Evolutionary conservation across 495 filamentous ascomycete genomes (phyloP).

Genomic region (Penicillium arizonense): DNA sequence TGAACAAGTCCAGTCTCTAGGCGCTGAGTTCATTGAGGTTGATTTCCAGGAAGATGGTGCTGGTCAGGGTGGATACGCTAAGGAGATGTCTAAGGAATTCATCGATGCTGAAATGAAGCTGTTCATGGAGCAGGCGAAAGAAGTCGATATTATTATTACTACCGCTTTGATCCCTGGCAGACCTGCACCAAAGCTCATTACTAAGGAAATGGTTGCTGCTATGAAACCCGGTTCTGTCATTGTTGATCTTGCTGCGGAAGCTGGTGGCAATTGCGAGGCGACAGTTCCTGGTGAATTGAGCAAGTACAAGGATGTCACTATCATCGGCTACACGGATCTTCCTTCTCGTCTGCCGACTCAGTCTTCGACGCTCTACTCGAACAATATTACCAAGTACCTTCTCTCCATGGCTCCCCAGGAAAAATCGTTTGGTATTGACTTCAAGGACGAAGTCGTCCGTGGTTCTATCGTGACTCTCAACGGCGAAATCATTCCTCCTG

Average conservation of each 20-base stretch:
- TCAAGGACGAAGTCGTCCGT: conserved; percentile 76
- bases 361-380: conserved; percentile 78
- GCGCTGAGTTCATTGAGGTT: conserved; percentile 82
- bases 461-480: conserved; percentile 75
- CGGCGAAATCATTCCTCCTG: conserved; percentile 68
- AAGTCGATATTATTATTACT: conserved; percentile 82
- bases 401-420: conserved; percentile 74
- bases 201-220: conserved; percentile 68
- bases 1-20: conserved; percentile 81
- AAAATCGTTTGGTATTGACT: conserved; percentile 69
- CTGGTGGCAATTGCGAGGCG: conserved; percentile 76
- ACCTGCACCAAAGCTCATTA: conserved; percentile 75
- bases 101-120: conserved; percentile 86
- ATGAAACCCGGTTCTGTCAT: conserved; percentile 83
- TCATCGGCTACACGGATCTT: conserved; percentile 83
- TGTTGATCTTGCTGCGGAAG: conserved; percentile 79
- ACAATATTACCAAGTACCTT: conserved; percentile 82
- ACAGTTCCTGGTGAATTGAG: conserved; percentile 67
- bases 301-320: conserved; percentile 69
- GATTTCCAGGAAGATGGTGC: conserved; percentile 79
- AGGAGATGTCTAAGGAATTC: conserved; percentile 87
- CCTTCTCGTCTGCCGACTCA: conserved; percentile 79
- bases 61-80: conserved; percentile 79
- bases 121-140: conserved; percentile 74
- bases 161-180: conserved; percentile 78